Base-by-base conservation (phyloP, 495 filamentous ascomycete species). In the Aspergillus haitiensis region DNA sequence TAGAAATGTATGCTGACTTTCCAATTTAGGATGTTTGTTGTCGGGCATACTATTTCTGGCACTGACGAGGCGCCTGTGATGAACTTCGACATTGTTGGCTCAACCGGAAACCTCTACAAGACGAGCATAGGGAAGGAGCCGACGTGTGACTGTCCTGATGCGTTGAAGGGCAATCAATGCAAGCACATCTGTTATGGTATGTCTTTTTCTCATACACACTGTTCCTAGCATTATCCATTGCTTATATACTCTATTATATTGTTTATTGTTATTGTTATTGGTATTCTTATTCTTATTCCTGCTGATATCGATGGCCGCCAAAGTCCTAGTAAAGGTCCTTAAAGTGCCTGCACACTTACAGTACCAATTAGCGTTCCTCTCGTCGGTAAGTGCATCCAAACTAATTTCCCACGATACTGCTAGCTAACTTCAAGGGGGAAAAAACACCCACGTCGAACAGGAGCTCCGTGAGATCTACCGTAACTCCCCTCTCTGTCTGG, bases 91-190 rank as follows among this genome's bases (percentile, higher is more conserved):
- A 74, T 95, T 50, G 86, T 86, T 12, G 91, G 91, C 27, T 82
- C 86, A 7, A 90, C 86, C 4, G 90, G 89, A 6, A 91, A 92
- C 64, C 74, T 93, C 48, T 95, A 95, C 74, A 83, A 75, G 9
- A 75, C 82, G 16, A 71, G 71, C 3, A 85, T 90, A 53, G 67
- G 69, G 58, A 75, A 79, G 31, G 65, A 78, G 39, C 88, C 88
- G 0, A 70, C 45, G n/a, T 95, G 91, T 70, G 76, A 77, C 44
- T 92, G 90, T 68, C 87, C 88, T 0, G 83, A 89, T 68, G 75
- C 71, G 7, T 54, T n/a, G 32, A 78, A 81, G 33, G 82, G 84
- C 11, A 84, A 88, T 57, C 87, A 91, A 61, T 93, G 90, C 81
- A 93, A 93, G 67, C 87, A 90, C 62, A 84, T 89, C 40, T 70